Percentiles rank a stretch among this genome's conserved stretches.
phyloP scores from a whole-genome alignment of 768 basidiomycete genomes.

The Amanita rubescens region DNA sequence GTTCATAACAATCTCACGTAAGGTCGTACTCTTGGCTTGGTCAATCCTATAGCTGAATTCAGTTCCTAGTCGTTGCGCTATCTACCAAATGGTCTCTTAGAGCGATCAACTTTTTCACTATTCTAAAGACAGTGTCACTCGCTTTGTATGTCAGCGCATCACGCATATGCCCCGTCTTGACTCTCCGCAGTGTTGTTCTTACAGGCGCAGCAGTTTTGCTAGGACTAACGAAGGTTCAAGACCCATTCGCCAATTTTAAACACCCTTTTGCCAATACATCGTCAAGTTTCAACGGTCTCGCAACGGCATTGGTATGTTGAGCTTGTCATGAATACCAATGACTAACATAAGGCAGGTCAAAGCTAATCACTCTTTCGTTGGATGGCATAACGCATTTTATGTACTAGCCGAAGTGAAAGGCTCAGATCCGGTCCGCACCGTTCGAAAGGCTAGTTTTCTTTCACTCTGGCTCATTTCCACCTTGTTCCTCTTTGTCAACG shows the following conservation, averaged over 20 bases:
- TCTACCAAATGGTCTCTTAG: constrained; percentile 30
- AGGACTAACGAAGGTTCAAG: constrained; percentile 42
- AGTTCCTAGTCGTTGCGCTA: constrained; percentile 22
- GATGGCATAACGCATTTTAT: constrained; percentile 34
- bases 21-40: not conserved
- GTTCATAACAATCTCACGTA: constrained; percentile 20
- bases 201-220: constrained; percentile 52
- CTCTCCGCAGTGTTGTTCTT: constrained; percentile 31
- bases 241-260: constrained; percentile 50
- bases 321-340: not conserved
- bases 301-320: constrained; percentile 24
- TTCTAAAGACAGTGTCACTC: constrained; percentile 23
- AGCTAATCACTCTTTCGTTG: constrained; percentile 26
- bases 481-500: constrained; percentile 41
- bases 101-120: constrained; percentile 23
- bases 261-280: constrained; percentile 49
- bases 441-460: constrained; percentile 34
- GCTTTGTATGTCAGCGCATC: constrained; percentile 18
- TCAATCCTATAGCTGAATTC: not conserved
- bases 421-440: constrained; percentile 34
- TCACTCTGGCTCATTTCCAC: constrained; percentile 32
- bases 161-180: not conserved
- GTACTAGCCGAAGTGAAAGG: constrained; percentile 36
- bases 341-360: constrained; percentile 21
- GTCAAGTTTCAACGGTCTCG: constrained; percentile 33